These are phyloP conservation scores for Heterobasidion irregulare DNA, from an alignment of 1,284 basidiomycete genomes.

Conservation along the genomic window DNA sequence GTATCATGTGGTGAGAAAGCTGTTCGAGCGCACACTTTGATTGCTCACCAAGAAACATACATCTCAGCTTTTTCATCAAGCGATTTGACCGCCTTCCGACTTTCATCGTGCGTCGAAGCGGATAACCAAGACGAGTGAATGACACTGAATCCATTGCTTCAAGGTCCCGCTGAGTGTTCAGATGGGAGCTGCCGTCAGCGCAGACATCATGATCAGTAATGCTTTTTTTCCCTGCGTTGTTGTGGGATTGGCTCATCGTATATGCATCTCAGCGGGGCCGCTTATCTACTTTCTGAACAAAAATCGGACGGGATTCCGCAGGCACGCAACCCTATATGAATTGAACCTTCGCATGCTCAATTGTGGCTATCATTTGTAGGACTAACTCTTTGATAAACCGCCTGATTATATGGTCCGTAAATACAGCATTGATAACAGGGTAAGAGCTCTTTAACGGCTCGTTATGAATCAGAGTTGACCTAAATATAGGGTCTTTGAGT, in stretches of 20 bases:
- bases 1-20: background rate
- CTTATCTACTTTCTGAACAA: background rate
- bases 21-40: background rate
- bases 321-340: background rate
- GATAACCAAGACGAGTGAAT: background rate
- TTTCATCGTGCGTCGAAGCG: background rate
- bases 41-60: background rate
- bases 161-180: background rate
- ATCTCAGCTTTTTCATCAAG: background rate
- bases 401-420: slow-evolving; percentile 7
- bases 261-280: background rate
- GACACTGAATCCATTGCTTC: background rate
- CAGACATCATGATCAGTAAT: background rate
- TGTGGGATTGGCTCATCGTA: background rate
- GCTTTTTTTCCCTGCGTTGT: background rate
- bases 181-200: background rate
- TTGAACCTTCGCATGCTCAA: background rate
- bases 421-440: slow-evolving; percentile 6
- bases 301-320: background rate
- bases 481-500: slow-evolving; percentile 2
- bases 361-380: background rate
- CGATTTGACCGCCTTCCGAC: slow-evolving; percentile 3
- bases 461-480: background rate
- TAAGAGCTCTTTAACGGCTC: background rate
- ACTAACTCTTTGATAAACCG: slow-evolving; percentile 6